Percentiles rank a stretch among this genome's conserved stretches.
Conservation (phyloP, 1,139 yeast species). For the Zygosaccharomyces pseudobailii region DNA sequence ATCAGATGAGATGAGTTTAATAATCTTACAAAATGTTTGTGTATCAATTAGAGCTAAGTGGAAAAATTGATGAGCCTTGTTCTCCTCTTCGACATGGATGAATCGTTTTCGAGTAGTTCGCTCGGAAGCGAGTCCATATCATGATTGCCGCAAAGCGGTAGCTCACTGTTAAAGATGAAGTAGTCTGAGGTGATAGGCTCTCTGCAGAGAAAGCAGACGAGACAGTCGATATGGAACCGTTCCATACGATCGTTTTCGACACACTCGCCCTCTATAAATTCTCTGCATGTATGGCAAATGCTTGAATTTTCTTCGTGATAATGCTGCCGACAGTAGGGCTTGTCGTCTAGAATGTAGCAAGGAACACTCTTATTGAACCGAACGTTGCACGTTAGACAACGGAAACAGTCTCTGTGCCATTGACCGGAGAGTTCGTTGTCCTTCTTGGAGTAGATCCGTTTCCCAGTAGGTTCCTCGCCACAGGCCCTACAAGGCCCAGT, state of each 20-base stretch:
- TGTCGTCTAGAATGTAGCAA: conserved; percentile 74
- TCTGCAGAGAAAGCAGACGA: conserved; percentile 53
- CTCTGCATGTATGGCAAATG: conserved; percentile 62
- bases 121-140: conserved; percentile 23
- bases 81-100: conserved; percentile 25
- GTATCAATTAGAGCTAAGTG: neutral
- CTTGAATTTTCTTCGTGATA: conserved; percentile 76
- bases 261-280: conserved; percentile 88
- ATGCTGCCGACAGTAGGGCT: conserved; percentile 77
- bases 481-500: conserved; percentile 75
- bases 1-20: neutral
- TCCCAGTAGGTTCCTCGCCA: conserved; percentile 37
- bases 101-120: conserved; percentile 10
- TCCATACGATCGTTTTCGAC: conserved; percentile 67
- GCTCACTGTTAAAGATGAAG: conserved; percentile 31
- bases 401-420: conserved; percentile 88
- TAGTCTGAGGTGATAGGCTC: conserved; percentile 50
- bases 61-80: conserved; percentile 22
- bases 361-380: conserved; percentile 57
- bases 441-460: conserved; percentile 64
- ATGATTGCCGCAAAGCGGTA: conserved; percentile 30
- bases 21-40: neutral
- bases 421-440: conserved; percentile 84
- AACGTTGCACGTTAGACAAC: conserved; percentile 59
- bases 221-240: conserved; percentile 62